Evolutionary conservation across 768 basidiomycete species (phyloP).

Genomic region (Hygrophorus russula): DNA sequence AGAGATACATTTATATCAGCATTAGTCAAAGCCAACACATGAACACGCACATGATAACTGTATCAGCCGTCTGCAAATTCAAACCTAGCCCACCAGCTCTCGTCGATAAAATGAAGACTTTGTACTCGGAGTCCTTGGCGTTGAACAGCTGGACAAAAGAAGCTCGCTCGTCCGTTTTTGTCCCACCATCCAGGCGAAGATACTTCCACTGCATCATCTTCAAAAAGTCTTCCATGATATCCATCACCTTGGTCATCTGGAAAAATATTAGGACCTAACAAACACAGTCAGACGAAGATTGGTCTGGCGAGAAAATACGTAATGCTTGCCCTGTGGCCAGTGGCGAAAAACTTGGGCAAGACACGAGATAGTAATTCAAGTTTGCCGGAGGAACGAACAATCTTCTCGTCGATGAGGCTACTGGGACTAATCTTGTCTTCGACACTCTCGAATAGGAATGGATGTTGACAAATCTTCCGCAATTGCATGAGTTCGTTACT

Average conservation of each 20-base stretch:
- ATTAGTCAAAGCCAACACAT: conserved; percentile 2
- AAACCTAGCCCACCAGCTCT: conserved; percentile 89
- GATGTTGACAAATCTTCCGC: conserved; percentile 97
- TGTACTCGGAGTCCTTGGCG: conserved; percentile 76
- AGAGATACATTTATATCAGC: conserved; percentile 7
- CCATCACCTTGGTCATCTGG: conserved; percentile 99
- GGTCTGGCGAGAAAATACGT: background rate
- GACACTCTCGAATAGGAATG: conserved; percentile 91
- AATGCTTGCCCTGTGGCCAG: conserved; percentile 70
- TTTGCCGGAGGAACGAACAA: conserved; percentile 85
- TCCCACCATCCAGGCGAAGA: conserved; percentile 91
- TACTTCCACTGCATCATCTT: conserved; percentile 80
- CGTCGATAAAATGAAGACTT: conserved; percentile 89
- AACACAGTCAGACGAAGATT: conserved; percentile 3
- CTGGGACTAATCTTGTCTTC: conserved; percentile 88
- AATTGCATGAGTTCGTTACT: conserved; percentile 97
- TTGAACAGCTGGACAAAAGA: conserved; percentile 82
- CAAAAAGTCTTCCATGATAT: conserved; percentile 93
- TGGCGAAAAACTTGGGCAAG: conserved; percentile 89
- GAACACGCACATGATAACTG: conserved; percentile 77
- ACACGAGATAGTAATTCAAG: conserved; percentile 86
- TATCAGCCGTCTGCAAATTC: conserved; percentile 94
- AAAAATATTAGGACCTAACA: conserved; percentile 92
- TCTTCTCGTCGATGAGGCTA: conserved; percentile 71
- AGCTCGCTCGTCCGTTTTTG: conserved; percentile 92